Evolutionary conservation across 2,329 filamentous ascomycete genomes (phyloP), one percentile per base, ranked within the genome.

Genomic region (Ceratocystis albifundus): DNA sequence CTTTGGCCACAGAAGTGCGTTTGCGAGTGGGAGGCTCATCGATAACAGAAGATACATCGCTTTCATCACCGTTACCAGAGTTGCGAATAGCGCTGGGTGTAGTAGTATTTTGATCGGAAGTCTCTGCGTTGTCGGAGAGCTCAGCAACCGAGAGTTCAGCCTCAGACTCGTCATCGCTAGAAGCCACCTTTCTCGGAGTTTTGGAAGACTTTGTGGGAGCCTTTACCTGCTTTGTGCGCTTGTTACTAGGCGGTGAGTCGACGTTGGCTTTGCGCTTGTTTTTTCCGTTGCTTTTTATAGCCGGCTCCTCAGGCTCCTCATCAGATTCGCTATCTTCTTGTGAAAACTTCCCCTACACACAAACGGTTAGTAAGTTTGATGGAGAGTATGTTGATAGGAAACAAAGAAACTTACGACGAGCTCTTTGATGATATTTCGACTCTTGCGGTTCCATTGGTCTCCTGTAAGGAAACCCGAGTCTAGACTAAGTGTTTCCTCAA

Each of bases 11-110:
- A 12, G 62, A 41, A 4, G 65, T 61, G 17, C 71, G 59, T 62
- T 75, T 77, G 44, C 84, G 82, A 30, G 80, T 78, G 64, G 75
- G 83, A 2, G 79, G 80, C 69, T 93, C 89, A 72, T 96, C 92
- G 50, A 94, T 77, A n/a, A 96, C 80, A 3, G 84, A 81, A 0
- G 89, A 93, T 74, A 90, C 77, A 65, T 89, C 87, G 72, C 70
- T 71, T 30, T 76, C 74, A 41, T 64, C 32, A n/a, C 77, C 50
- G 28, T 61, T 62, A 36, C 59, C 68, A 45, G 67, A 69, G 69
- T 65, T 70, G 69, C 68, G 70, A 53, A 66, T 65, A 7, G 68
- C 65, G 30, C 61, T 55, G 45, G 65, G n/a, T 61, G 67, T 48
- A 48, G 17, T 61, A n/a, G 20, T 48, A 3, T 61, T 53, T 15